Percentiles rank a stretch among this genome's conserved stretches.
These are phyloP conservation scores for Gastrodia elata DNA, from an alignment of 106 monocot species.

Conservation along the genomic window DNA sequence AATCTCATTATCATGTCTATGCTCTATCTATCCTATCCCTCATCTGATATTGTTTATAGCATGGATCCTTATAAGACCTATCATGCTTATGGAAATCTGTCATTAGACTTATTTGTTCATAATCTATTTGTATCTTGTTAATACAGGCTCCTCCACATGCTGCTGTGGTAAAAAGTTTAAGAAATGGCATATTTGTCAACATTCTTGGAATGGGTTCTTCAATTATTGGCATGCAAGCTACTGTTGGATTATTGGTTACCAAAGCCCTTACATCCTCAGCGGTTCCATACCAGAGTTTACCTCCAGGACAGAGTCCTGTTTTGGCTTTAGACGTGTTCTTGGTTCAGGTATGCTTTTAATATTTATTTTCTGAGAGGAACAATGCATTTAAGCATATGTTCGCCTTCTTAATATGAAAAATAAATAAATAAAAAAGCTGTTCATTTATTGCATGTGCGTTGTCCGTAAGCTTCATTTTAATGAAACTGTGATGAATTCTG, in stretches of 20 bases:
- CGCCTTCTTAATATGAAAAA: neutral
- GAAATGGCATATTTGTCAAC: constrained; percentile 74
- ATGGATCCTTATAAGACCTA: neutral
- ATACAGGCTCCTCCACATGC: constrained; percentile 91
- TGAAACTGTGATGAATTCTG: neutral
- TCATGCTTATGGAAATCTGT: neutral
- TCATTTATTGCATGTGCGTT: neutral
- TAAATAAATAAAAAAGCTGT: neutral
- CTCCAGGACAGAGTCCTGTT: constrained; percentile 83
- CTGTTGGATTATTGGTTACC: constrained; percentile 81
- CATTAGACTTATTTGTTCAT: neutral
- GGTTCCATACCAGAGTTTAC: constrained; percentile 83
- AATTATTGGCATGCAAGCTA: constrained; percentile 95
- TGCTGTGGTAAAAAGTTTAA: constrained; percentile 84
- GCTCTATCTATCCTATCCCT: neutral
- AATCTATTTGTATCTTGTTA: neutral
- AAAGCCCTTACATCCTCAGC: constrained; percentile 92
- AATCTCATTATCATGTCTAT: neutral
- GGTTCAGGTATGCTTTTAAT: constrained; percentile 64
- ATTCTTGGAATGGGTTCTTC: constrained; percentile 90
- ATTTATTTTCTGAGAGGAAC: neutral
- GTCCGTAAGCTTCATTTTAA: neutral
- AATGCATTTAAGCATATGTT: neutral
- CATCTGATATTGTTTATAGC: neutral
- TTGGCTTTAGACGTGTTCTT: constrained; percentile 91